Evolutionary conservation across 2,329 filamentous ascomycete genomes (phyloP), one percentile per base, ranked within the genome.

Genomic region (Fusarium subglutinans): DNA sequence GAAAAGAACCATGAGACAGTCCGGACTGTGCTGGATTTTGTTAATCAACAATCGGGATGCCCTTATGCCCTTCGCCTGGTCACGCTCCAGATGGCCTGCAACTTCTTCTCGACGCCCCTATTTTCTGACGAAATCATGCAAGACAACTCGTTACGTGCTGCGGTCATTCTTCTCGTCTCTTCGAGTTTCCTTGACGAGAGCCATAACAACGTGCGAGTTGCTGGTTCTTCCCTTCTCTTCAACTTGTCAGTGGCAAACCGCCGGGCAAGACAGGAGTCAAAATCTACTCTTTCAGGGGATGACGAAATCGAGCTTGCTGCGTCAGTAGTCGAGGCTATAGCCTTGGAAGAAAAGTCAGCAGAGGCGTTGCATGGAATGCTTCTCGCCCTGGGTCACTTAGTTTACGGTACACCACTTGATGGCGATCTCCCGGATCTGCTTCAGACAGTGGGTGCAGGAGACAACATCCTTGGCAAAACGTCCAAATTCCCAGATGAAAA

Each of bases 51-150:
- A 38, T 79, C 84, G 14, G 82, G 84, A 2, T 93, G 91, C 45
- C 94, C 94, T 0, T 98, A 98, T 79, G 91, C 93, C 9, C 87
- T 97, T 3, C 92, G 94, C 20, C 90, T 98, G 5, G 94, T 97
- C 22, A 92, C 94, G 2, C 83, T 97, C 28, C 95, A 98, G 76
- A 88, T 96, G 78, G 88, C 90, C 3, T 97, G 94, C 83, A 98
- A 98, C 78, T 86, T 97, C 47, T 98, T 97, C 83, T 91, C 90
- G 1, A 92, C 92, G 2, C 88, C 90, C 0, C 85, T 97, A 1
- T 97, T 92, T 77, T 86, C 90, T 2, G 87, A 90, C 6, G 88
- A 91, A 70, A 85, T 95, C 14, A 84, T 93, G 12, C 81, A 83
- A 5, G 83, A 88, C 48, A 81, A 82, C 4, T 59, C 76, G 28